Evolutionary conservation across 225 moss, liverwort and hornwort species (phyloP).

Genomic region (Bryum argenteum): DNA sequence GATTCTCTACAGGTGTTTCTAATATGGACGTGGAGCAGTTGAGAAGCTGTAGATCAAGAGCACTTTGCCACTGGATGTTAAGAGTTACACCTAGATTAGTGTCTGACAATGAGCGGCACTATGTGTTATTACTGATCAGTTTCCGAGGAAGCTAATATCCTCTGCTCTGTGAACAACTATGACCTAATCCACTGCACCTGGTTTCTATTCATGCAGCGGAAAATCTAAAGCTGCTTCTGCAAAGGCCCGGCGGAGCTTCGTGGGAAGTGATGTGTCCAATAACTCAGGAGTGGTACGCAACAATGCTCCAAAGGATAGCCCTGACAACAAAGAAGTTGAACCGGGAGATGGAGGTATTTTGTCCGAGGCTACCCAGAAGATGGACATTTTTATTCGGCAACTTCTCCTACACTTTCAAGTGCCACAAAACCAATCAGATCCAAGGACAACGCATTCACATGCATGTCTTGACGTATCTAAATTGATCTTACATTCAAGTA

Average conservation of each 20-base stretch:
- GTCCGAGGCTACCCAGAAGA: constrained; percentile 41
- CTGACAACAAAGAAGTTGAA: constrained; percentile 37
- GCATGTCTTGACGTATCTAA: neutral
- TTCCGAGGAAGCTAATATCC: no score
- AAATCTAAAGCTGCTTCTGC: no score
- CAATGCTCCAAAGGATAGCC: constrained; percentile 9
- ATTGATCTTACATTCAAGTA: constrained; percentile 4
- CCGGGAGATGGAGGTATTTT: constrained; percentile 28
- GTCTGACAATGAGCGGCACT: no score
- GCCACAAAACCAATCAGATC: neutral
- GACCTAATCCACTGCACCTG: neutral
- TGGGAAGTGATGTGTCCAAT: constrained; percentile 4
- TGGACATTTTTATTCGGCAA: constrained; percentile 54
- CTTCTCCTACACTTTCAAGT: constrained; percentile 27
- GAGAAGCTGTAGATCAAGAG: no score
- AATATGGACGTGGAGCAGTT: no score
- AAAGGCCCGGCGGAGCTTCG: neutral
- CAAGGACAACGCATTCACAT: neutral
- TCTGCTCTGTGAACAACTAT: no score
- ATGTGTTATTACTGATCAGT: no score
- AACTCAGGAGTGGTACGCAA: constrained; percentile 13
- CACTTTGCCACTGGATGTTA: no score
- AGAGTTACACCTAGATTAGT: no score
- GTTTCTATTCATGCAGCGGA: no score
- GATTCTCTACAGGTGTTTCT: no score